A percentile compares a stretch with the other conserved stretches of the same genome.
phyloP scores from a whole-genome alignment of 2,329 filamentous ascomycete genomes.

The Colletotrichum sp. region DNA sequence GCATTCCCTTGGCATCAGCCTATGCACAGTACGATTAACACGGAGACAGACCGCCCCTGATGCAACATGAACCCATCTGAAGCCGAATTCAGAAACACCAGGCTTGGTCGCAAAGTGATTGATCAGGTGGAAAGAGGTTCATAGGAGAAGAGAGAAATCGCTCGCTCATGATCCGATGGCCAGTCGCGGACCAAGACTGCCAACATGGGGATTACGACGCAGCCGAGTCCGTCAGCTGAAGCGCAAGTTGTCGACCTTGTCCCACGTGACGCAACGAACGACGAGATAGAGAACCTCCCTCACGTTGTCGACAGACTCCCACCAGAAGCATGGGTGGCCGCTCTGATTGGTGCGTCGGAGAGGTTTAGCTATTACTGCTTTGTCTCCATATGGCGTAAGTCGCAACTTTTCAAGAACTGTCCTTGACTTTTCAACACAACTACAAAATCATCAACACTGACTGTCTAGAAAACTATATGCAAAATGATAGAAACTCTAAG shows the following conservation, averaged over 20 bases:
- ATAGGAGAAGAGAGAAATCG: neutral
- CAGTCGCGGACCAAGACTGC: neutral
- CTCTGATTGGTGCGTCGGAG: slow-evolving; percentile 22
- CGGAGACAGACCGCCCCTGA: neutral
- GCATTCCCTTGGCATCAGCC: neutral
- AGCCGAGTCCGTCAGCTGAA: neutral
- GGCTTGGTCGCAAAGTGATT: neutral
- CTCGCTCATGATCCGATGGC: neutral
- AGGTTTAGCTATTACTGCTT: slow-evolving; percentile 24
- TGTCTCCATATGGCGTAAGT: slow-evolving; percentile 23
- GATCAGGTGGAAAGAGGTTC: neutral
- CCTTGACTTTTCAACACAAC: neutral
- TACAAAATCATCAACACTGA: neutral
- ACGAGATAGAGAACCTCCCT: slow-evolving; percentile 20
- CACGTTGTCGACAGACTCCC: slow-evolving; percentile 22
- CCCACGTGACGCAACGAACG: slow-evolving; percentile 22
- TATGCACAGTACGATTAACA: neutral
- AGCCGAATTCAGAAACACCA: neutral
- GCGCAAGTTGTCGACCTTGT: neutral
- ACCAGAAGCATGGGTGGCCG: slow-evolving; percentile 22
- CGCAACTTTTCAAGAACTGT: fast-evolving
- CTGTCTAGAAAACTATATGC: slow-evolving; percentile 44
- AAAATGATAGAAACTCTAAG: slow-evolving; percentile 33
- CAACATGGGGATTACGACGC: neutral
- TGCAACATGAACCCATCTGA: neutral